Evolutionary conservation across 1,284 basidiomycete genomes (phyloP).

Genomic region (Heterobasidion annosum): DNA sequence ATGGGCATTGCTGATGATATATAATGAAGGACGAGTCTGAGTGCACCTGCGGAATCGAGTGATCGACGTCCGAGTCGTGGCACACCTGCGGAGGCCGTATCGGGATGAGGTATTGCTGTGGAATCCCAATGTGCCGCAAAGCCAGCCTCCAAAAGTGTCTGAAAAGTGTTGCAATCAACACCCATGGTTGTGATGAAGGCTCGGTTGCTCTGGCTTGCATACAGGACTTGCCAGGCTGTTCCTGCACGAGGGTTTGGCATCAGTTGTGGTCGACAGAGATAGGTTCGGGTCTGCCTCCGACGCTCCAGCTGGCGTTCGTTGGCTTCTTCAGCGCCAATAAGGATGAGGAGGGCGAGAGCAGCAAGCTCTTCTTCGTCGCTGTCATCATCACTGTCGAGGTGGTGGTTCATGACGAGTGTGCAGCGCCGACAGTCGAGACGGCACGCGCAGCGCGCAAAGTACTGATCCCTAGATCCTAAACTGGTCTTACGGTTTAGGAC

Average conservation of each 20-base stretch:
- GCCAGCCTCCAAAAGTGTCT: too few relatives aligned
- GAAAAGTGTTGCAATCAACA: conserved; percentile 28
- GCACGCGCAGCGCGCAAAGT: too few relatives aligned
- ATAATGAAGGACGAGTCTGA: conserved; percentile 9
- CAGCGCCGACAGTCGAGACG: too few relatives aligned
- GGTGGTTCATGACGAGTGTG: neutral
- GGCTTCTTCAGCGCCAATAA: neutral
- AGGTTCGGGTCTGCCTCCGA: conserved; percentile 4
- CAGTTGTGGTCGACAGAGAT: conserved; percentile 22
- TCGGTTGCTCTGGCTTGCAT: conserved; percentile 20
- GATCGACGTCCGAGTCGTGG: too few relatives aligned
- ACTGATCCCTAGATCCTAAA: too few relatives aligned
- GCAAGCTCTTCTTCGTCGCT: neutral
- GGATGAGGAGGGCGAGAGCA: neutral
- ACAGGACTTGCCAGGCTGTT: conserved; percentile 29
- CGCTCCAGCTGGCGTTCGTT: neutral
- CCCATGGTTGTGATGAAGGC: conserved; percentile 43
- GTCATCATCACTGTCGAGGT: neutral
- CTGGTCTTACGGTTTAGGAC: too few relatives aligned
- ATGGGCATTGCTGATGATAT: conserved; percentile 32
- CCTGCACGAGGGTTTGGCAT: conserved; percentile 21
- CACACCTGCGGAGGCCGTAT: too few relatives aligned
- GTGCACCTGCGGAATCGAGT: too few relatives aligned
- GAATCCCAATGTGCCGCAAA: too few relatives aligned
- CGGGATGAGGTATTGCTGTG: too few relatives aligned